Conservation (phyloP, 495 filamentous ascomycete species). For the Saxophila tyrrhenica region DNA sequence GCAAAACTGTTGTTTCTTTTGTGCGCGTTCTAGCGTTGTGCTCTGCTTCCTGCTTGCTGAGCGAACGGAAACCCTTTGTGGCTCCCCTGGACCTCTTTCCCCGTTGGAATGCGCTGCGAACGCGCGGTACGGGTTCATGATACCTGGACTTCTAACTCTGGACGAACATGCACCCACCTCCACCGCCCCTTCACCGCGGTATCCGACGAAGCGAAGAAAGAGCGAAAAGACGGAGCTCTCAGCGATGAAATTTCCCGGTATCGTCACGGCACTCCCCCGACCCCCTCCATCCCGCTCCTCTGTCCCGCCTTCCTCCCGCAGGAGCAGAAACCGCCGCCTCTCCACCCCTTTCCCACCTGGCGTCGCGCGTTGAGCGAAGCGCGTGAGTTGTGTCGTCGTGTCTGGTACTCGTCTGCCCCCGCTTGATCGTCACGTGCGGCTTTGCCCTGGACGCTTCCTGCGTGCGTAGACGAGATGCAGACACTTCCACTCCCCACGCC, state of each 20-base stretch:
- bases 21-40: slow-evolving; percentile 25
- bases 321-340: slow-evolving; percentile 8
- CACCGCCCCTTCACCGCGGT: not conserved
- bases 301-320: slow-evolving; percentile 3
- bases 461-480: not conserved
- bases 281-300: slow-evolving; percentile 29
- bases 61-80: slow-evolving; percentile 22
- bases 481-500: not conserved
- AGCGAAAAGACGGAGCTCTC: not conserved
- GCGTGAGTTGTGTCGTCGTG: no score
- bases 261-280: slow-evolving; percentile 21
- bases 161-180: slow-evolving; percentile 3
- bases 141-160: slow-evolving; percentile 1
- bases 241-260: slow-evolving; percentile 19
- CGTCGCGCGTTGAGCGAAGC: no score
- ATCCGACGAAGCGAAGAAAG: not conserved
- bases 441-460: slow-evolving; percentile 24
- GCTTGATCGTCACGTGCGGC: slow-evolving; percentile 21
- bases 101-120: slow-evolving; percentile 8
- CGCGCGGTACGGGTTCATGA: not conserved
- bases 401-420: slow-evolving; percentile 6
- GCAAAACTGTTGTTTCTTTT: slow-evolving; percentile 20
- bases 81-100: slow-evolving; percentile 1
- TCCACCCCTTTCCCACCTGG: not conserved
- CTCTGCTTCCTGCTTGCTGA: slow-evolving; percentile 23